Evolutionary conservation across 108 stramenopile genomes (phyloP), one percentile per base, ranked within the genome.

Genomic region (Fragilaria crotonensis): DNA sequence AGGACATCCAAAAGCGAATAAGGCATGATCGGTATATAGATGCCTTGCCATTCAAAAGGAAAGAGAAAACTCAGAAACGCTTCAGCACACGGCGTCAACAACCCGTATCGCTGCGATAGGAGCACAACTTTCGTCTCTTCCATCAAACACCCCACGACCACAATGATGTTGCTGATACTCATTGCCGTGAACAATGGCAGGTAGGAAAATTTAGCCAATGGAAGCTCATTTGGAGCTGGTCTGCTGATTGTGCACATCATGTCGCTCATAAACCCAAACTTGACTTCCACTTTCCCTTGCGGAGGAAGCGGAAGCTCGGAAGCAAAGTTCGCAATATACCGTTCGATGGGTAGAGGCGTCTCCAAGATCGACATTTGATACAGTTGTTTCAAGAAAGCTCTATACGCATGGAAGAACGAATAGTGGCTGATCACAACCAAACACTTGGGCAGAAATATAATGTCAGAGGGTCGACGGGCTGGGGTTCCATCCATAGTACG

Each of bases 271-370:
- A 76, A 73, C 1, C 61, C 49, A 66, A 74, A 78, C 44, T 74
- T 60, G 0, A 88, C 87, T 57, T 77, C 54, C 19, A 83, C 57
- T 55, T 72, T 66, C 19, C 90, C 90, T 30, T 58, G 71, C 7
- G 95, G 95, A 18, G 95, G 95, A 30, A 96, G 67, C 21, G 95
- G 93, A 28, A 90, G 64, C 62, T 96, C 92, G 20, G 63, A 56
- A 11, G 83, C 66, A 54, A 96, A 87, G 66, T 94, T 94, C 54
- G 76, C 70, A 62, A 96, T 79, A 64, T 87, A 90, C 18, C 95
- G 71, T 75, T 96, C 95, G 26, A 96, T 76, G 9, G 95, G 95
- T 18, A 92, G 70, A 7, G 90, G 89, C 22, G 92, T 68, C 55
- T 77, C 73, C 30, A 75, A 57, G 21, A 94, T 45, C 3, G 89